Base-by-base conservation (phyloP, 495 filamentous ascomycete species). In the Tuber aestivum region DNA sequence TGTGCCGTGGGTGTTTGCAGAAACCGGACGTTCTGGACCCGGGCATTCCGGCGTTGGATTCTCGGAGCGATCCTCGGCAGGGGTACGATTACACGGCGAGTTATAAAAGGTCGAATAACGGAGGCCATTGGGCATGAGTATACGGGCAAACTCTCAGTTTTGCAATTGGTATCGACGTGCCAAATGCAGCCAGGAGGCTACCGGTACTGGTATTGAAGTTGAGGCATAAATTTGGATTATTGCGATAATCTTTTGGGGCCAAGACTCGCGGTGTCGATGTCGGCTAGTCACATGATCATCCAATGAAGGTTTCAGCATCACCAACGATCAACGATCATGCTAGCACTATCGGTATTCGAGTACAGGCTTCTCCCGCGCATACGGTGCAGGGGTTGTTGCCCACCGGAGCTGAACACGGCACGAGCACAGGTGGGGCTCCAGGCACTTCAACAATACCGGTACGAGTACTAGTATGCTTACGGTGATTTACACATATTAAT, bases 11-110 rank as follows among this genome's bases (percentile, higher is more conserved):
- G 86, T 83, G 41, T 87, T 86, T 41, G 86, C 32, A 97, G 86
- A 86, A 95, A 97, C 68, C 94, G 93, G 69, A 96, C 90, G 85
- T 97, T 93, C 84, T 95, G 92, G 16, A 97, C 94, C 77, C 92
- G 93, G 14, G 95, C 96, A 92, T 93, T 94, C 79, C 96, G 89
- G 72, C 92, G 88, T 82, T 98, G 95, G 61, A 78, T 76, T 37
- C 68, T 69, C 48, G 72, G 61, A 27, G 44, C 41, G 18, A 68
- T 70, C 41, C 68, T 81, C 65, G 71, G 68, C 32, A n/a, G 38
- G 70, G 74, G 18, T 42, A 72, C 37, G 69, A 77, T 41, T 6
- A 65, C 50, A 32, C 75, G 81, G 71, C 76, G 78, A 32, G 80
- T 70, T 32, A 74, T 68, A 70, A 79, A 71, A 35, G 74, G 79